Percentiles rank a stretch among this genome's conserved stretches.
These are phyloP conservation scores for Fusarium mangiferae DNA, from an alignment of 2,329 filamentous ascomycete genomes.

Conservation along the genomic window DNA sequence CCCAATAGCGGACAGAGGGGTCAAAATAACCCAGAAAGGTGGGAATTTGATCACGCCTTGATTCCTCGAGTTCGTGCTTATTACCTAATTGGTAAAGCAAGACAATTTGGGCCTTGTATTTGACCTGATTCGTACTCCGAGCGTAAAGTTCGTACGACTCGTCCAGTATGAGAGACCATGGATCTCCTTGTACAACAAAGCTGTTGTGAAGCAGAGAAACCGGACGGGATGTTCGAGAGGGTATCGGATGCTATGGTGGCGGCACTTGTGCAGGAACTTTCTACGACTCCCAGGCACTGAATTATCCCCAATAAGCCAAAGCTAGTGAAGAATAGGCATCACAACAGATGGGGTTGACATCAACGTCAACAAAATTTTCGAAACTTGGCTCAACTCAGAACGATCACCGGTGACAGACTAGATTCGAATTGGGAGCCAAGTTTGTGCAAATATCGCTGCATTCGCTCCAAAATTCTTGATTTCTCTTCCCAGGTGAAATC, in stretches of 20 bases:
- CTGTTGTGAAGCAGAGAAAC: not conserved
- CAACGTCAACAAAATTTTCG: not conserved
- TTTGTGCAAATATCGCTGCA: not conserved
- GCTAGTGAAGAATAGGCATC: not conserved
- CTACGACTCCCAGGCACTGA: not conserved
- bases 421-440: not conserved
- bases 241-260: not conserved
- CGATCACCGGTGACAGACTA: not conserved
- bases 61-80: slow-evolving; percentile 11
- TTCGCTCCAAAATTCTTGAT: not conserved
- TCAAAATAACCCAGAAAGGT: not conserved
- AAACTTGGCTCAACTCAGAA: not conserved
- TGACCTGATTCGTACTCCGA: slow-evolving; percentile 1
- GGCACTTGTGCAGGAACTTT: not conserved
- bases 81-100: slow-evolving; percentile 29
- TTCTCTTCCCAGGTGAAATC: not conserved
- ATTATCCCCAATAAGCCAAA: not conserved
- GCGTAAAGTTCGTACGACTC: not conserved
- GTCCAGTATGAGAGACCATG: not conserved
- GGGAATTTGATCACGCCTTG: not conserved
- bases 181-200: slow-evolving; percentile 16
- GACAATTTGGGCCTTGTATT: slow-evolving; percentile 7
- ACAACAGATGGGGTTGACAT: not conserved
- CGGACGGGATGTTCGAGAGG: not conserved
- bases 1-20: not conserved